Evolutionary conservation across 352 stramenopile species (phyloP), one percentile per base, ranked within the genome.

Genomic region (Pythium apleroticum): DNA sequence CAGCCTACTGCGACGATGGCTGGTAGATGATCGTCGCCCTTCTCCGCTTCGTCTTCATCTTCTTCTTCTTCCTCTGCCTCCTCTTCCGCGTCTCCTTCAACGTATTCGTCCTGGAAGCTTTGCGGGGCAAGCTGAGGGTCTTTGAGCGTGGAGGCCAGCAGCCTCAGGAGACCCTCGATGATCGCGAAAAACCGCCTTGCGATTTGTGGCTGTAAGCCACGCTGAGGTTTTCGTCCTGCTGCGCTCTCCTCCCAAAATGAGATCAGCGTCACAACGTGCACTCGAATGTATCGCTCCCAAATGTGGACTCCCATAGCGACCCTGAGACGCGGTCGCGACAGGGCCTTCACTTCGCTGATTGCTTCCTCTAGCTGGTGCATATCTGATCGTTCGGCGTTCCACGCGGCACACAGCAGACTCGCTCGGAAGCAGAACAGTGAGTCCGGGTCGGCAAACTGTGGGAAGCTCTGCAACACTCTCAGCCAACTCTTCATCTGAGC

Each of bases 301-400:
- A 95, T 77, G 57, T 90, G 75, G 30, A 83, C 65, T 9, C 75
- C 75, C 74, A 95, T 88, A 4, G 83, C 81, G n/a, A 71, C 68
- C 70, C 80, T 80, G 20, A 91, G 45, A 43, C 69, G 65, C 22
- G 65, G 57, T 14, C 69, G 68, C 8, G 53, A 57, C 20, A 92
- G 46, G 27, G 72, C 74, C 33, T 91, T 80, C 5, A 93, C 63
- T 57, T 93, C 84, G 11, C 75, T 63, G 43, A 93, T 60, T 2
- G 86, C 86, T 62, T 91, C 80, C 46, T 91, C 83, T 12, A 95
- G 71, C 48, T 93, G 84, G n/a, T 83, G 81, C 86, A 95, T 93
- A 27, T 92, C 78, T 0, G 86, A 90, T 58, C 86, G 81, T 52
- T 92, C 83, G 5, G 82, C 74, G 57, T 93, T 95, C 86, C 86